A percentile compares a stretch with the other conserved stretches of the same genome.
Conservation (phyloP, 208 protist species). For the Acanthamoeba quina region DNA sequence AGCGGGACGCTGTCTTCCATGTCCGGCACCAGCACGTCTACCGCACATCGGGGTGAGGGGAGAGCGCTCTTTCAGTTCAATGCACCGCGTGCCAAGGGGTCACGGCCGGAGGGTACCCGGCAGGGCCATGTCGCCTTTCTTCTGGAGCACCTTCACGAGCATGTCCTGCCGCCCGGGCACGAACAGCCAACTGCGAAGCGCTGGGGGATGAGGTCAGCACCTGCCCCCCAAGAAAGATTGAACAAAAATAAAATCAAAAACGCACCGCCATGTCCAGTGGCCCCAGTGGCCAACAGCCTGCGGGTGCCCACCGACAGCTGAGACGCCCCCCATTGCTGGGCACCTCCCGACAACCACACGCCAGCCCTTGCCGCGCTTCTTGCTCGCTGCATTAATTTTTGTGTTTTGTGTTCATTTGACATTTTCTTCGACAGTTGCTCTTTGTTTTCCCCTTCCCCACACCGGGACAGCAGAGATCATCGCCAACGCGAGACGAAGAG, state of each 20-base stretch:
- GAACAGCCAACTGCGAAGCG: conserved; percentile 63
- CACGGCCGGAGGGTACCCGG: background rate
- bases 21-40: conserved; percentile 71
- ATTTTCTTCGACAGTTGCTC: no score
- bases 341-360: no score
- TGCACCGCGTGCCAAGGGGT: background rate
- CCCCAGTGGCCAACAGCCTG: no score
- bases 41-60: background rate
- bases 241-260: background rate
- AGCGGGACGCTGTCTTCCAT: conserved; percentile 69
- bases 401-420: no score
- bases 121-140: conserved; percentile 46
- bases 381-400: no score
- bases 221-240: no score
- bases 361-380: no score
- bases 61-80: background rate
- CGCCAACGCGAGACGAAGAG: no score
- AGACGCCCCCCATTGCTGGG: no score
- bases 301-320: no score
- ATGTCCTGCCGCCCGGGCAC: conserved; percentile 54
- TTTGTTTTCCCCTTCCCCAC: no score
- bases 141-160: conserved; percentile 61
- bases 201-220: background rate
- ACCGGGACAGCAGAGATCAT: no score
- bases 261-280: background rate